Evolutionary conservation across 495 filamentous ascomycete species (phyloP), one percentile per base, ranked within the genome.

Genomic region (Xylaria longipes): DNA sequence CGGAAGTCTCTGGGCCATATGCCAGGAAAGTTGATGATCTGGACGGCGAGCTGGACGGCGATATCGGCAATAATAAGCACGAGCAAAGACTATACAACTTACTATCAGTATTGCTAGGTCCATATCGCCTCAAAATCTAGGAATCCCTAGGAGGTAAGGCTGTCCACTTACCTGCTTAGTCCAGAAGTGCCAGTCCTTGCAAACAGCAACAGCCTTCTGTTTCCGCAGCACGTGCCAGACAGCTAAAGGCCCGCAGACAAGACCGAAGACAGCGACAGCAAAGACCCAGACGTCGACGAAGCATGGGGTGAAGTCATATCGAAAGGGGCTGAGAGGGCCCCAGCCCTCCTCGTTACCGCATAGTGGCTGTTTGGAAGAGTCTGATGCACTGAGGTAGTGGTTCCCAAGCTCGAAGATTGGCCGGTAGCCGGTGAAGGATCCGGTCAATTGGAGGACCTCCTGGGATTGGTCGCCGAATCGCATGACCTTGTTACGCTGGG

Each of bases 171-270:
- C 93, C 86, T 97, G 85, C 79, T 98, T 98, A 15, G 89, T 84
- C 85, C 94, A 97, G 80, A 98, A 98, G 79, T 97, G 95, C 95
- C 94, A 97, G 80, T 97, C 91, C 83, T 93, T 96, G 41, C 86
- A 81, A 27, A 96, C 87, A 0, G 87, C 88, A 50, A 87, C 86
- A 39, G 91, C 86, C 75, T 88, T 91, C 83, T 89, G 92, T 71
- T 77, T 82, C 62, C 77, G 78, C 65, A 84, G 50, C 67, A 94
- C 75, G 73, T 97, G 86, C 82, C 91, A 91, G 37, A 95, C 80
- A 3, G 97, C 94, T 12, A 89, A 85, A 33, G 89, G 86, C 52
- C 97, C 97, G 68, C 89, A 84, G 20, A 97, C 43, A 33, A 97
- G 84, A 14, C 96, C 93, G 81, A 88, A 94, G 5, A 87, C 84